A percentile compares a stretch with the other conserved stretches of the same genome.
Evolutionary conservation across 495 filamentous ascomycete species (phyloP).

Genomic region (Aspergillus leporis): DNA sequence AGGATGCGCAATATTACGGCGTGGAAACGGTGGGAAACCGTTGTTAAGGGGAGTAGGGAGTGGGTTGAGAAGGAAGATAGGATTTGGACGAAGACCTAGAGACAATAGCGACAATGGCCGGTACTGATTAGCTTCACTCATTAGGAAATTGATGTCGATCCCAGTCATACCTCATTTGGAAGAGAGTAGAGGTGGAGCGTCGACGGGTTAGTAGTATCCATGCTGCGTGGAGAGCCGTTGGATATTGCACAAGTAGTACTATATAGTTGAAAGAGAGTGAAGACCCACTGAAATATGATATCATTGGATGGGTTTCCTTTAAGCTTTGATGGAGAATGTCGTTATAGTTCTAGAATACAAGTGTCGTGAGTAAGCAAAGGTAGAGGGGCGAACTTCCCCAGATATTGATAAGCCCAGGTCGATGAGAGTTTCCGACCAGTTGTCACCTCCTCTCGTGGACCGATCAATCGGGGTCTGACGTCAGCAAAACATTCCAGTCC

Average conservation of each 20-base stretch:
- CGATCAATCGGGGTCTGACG: background rate
- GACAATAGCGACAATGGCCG: background rate
- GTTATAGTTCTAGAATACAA: background rate
- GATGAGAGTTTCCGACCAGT: background rate
- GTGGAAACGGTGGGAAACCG: conserved; percentile 66
- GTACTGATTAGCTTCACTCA: background rate
- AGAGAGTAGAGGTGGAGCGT: conserved; percentile 38
- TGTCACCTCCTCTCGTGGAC: background rate
- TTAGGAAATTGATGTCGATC: background rate
- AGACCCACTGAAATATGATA: too few relatives aligned
- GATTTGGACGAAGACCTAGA: conserved; percentile 68
- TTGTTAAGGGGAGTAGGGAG: conserved; percentile 58
- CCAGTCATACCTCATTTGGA: conserved; percentile 48
- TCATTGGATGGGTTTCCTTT: background rate
- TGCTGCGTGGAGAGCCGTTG: conserved; percentile 4
- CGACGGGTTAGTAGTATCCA: conserved; percentile 3
- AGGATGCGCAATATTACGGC: conserved; percentile 67
- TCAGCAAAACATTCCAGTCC: background rate
- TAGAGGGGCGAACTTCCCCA: background rate
- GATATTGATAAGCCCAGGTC: conserved; percentile 1
- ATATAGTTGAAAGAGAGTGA: background rate
- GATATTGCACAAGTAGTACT: background rate
- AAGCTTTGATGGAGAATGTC: background rate
- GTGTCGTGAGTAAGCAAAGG: background rate
- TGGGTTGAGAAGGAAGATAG: conserved; percentile 60